Percentiles rank a stretch among this genome's conserved stretches.
Conservation (phyloP, 768 basidiomycete genomes). For the Leccinum subgranulosum region DNA sequence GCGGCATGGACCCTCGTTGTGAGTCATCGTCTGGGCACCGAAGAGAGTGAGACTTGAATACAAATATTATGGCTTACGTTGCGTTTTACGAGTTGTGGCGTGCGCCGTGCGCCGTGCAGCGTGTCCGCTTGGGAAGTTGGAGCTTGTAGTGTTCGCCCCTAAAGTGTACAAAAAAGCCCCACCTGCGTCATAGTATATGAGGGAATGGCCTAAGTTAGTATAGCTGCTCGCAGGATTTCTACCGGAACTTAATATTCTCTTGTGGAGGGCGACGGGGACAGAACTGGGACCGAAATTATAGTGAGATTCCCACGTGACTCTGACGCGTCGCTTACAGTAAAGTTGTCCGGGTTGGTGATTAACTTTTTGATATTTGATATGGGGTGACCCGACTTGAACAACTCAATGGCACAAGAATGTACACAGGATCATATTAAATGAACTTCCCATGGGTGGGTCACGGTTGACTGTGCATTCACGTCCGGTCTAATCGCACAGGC, state of each 20-base stretch:
- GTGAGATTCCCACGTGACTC: neutral
- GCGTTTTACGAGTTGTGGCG: neutral
- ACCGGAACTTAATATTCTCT: neutral
- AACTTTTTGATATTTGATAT: neutral
- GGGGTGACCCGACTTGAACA: neutral
- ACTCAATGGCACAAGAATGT: neutral
- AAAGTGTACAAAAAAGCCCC: neutral
- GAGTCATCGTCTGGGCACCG: neutral
- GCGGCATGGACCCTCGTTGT: neutral
- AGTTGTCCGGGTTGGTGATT: no score
- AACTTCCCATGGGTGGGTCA: neutral
- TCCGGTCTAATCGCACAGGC: conserved; percentile 5
- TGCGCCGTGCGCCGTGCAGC: neutral
- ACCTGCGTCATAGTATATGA: neutral
- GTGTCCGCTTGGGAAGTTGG: neutral
- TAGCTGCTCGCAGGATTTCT: neutral
- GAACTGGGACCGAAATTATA: neutral
- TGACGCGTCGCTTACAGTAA: neutral
- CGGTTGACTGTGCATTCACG: neutral
- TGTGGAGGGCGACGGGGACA: neutral
- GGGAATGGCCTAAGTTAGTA: neutral
- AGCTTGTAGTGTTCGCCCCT: neutral
- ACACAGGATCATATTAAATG: neutral
- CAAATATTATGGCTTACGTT: neutral
- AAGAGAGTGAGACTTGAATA: neutral